Base-by-base conservation (phyloP, 768 basidiomycete genomes). In the Calocera viscosa region DNA sequence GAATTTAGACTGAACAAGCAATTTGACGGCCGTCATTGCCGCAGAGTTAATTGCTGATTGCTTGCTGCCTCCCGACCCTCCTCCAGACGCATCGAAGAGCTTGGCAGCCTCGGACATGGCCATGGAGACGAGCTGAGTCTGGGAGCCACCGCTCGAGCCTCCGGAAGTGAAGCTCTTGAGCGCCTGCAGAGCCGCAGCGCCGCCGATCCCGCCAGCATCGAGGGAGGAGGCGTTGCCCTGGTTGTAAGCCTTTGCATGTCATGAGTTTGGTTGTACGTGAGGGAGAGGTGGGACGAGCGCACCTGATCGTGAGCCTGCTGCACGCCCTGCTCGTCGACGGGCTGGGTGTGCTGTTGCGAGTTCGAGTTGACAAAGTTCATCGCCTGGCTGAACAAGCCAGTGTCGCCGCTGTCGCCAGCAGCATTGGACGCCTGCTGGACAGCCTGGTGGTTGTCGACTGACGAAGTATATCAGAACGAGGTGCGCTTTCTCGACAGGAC, bases 1-100 rank as follows among this genome's bases (percentile, higher is more conserved):
- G 71, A 85, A 79, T 75, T 87, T 86, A 43, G 82, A 84, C 73
- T 79, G 76, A 3, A 90, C 84, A 49, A 92, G 73, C 41, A 93
- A 78, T 78, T 94, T 92, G 83, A 91, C 86, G 67, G 90, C 84
- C 0, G 88, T 92, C 84, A 87, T 86, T 1, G 87, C 90, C 49
- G 92, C 92, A 14, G 88, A 83, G 67, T 89, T 90, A 72, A 94
- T 85, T 10, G 86, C 86, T 72, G 92, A 90, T 72, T 94, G 91
- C 77, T 77, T 77, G 69, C 69, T 70, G 16, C 75, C 76, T 11
- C 87, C 86, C 12, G 83, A 81, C 2, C 84, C 78, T 8, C 85
- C 84, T 22, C 87, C 88, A 28, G 82, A 80, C 69, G 82, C 77
- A 71, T 91, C 89, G 70, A 93, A 89, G 63, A 91, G 76, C 73